Evolutionary conservation across 805 yeast genomes (phyloP).

Genomic region (Wickerhamiella bombiphila): DNA sequence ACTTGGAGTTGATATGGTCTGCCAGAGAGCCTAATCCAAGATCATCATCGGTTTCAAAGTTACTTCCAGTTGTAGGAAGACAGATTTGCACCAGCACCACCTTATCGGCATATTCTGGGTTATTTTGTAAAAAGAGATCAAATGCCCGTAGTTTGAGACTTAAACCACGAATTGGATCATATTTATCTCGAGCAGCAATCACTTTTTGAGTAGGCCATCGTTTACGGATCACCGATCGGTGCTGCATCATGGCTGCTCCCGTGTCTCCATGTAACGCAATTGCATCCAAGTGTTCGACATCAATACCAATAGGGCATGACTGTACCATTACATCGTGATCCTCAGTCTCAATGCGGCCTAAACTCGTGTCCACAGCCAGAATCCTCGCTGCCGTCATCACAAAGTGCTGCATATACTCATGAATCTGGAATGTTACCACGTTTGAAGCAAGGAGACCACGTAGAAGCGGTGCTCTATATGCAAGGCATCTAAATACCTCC

Average conservation of each 20-base stretch:
- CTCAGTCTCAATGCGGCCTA: conserved; percentile 68
- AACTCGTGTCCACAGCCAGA: conserved; percentile 69
- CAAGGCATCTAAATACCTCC: conserved; percentile 87
- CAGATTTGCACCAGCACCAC: conserved; percentile 77
- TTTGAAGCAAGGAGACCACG: conserved; percentile 83
- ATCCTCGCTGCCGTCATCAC: conserved; percentile 77
- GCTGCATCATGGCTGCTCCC: conserved; percentile 28
- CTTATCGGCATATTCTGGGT: conserved; percentile 55
- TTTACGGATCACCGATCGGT: conserved; percentile 47
- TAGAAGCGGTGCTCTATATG: conserved; percentile 64
- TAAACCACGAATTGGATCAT: conserved; percentile 77
- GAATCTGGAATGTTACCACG: conserved; percentile 76
- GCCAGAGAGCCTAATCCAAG: conserved; percentile 56
- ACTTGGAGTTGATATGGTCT: conserved; percentile 63
- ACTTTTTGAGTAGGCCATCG: conserved; percentile 62
- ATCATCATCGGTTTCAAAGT: conserved; percentile 16
- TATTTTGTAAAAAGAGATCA: conserved; percentile 54
- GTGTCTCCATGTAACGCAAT: conserved; percentile 29
- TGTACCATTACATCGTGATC: conserved; percentile 25
- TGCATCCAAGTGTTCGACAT: conserved; percentile 31
- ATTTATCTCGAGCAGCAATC: conserved; percentile 77
- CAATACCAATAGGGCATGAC: conserved; percentile 29
- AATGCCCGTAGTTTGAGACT: conserved; percentile 78
- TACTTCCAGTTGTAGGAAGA: conserved; percentile 38
- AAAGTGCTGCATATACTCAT: conserved; percentile 88